Evolutionary conservation across 2,329 filamentous ascomycete genomes (phyloP).

Genomic region (Metarhizium guizhouense): DNA sequence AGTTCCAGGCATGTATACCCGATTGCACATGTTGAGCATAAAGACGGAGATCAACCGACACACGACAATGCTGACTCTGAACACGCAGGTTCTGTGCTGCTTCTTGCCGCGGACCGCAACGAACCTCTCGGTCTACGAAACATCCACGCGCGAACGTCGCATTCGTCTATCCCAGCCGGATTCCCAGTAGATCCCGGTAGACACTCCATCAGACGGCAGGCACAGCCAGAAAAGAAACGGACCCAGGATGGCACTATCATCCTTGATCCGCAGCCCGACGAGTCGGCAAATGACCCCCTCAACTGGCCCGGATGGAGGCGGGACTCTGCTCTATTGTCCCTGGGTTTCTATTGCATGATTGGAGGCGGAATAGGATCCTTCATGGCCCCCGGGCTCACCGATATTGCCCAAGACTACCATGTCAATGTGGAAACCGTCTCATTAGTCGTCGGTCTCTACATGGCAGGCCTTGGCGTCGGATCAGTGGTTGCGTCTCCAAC

Average conservation of each 20-base stretch:
- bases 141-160: slow-evolving; percentile 6
- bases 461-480: slow-evolving; percentile 85
- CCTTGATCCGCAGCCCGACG: slow-evolving; percentile 84
- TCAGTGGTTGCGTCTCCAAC: slow-evolving; percentile 84
- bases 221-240: slow-evolving; percentile 51
- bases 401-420: slow-evolving; percentile 58
- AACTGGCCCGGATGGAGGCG: slow-evolving; percentile 84
- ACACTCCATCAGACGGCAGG: neutral
- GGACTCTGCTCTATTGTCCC: slow-evolving; percentile 67
- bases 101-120: slow-evolving; percentile 10
- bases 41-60: too few species aligned
- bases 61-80: neutral
- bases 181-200: slow-evolving; percentile 23
- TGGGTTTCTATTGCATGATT: slow-evolving; percentile 89
- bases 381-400: slow-evolving; percentile 78
- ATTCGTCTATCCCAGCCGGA: slow-evolving; percentile 43
- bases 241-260: slow-evolving; percentile 79
- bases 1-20: slow-evolving; percentile 6
- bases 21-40: too few species aligned
- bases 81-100: slow-evolving; percentile 9
- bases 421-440: slow-evolving; percentile 67
- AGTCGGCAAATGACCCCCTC: slow-evolving; percentile 80
- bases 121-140: slow-evolving; percentile 10
- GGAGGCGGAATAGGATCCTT: slow-evolving; percentile 89
- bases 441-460: slow-evolving; percentile 83